phyloP scores from a whole-genome alignment of 108 stramenopile species.

The Aurantiochytrium sp. region DNA sequence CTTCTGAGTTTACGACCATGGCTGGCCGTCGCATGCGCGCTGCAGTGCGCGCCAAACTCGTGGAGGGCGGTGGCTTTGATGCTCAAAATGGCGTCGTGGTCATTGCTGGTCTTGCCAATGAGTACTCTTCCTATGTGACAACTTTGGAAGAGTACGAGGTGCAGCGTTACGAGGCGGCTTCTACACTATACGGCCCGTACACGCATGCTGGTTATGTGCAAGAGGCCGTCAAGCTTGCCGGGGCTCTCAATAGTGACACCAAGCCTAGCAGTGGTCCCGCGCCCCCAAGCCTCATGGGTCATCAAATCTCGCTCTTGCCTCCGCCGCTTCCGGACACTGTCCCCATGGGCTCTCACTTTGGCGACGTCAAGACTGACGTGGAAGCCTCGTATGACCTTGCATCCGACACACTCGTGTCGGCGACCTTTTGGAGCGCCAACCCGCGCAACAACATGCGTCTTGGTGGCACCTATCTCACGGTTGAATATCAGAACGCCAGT shows the following conservation, averaged over 20 bases:
- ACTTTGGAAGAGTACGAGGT: conserved; percentile 56
- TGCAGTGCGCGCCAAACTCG: conserved; percentile 21
- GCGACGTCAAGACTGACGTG: conserved; percentile 19
- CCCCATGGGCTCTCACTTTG: conserved; percentile 30
- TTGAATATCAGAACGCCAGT: conserved; percentile 24
- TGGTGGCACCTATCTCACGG: conserved; percentile 42
- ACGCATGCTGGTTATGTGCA: conserved; percentile 49
- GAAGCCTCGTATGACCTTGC: conserved; percentile 30
- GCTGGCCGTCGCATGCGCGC: conserved; percentile 49
- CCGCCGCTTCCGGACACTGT: conserved; percentile 40
- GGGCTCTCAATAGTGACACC: conserved; percentile 26
- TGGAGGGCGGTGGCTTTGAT: conserved; percentile 24
- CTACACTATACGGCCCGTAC: conserved; percentile 55
- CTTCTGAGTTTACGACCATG: conserved; percentile 59
- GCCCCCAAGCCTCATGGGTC: conserved; percentile 35
- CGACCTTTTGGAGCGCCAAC: conserved; percentile 47
- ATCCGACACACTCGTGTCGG: conserved; percentile 23
- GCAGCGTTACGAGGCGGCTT: conserved; percentile 60
- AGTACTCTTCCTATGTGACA: conserved; percentile 54
- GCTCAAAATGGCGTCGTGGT: conserved; percentile 31
- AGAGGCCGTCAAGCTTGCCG: conserved; percentile 40
- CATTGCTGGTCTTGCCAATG: conserved; percentile 53
- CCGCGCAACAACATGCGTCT: conserved; percentile 53
- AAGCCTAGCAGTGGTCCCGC: conserved; percentile 6
- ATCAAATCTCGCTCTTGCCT: conserved; percentile 37